phyloP scores from a whole-genome alignment of 1,139 yeast species.

The Saccharomycopsis hybrid region DNA sequence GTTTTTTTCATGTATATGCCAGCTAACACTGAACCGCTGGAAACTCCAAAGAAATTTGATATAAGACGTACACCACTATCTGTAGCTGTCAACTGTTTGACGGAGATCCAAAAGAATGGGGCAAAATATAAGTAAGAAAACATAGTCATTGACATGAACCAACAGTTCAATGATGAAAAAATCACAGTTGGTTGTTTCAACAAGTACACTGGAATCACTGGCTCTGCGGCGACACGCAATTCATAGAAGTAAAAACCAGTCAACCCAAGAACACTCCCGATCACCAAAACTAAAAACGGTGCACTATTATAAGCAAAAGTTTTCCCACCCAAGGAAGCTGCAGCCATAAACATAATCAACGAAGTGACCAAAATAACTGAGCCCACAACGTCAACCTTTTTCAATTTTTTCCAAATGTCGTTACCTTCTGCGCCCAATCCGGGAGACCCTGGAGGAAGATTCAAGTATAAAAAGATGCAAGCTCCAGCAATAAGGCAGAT shows the following conservation, averaged over 20 bases:
- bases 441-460: conserved; percentile 36
- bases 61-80: conserved; percentile 56
- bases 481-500: conserved; percentile 46
- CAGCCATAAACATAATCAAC: conserved; percentile 48
- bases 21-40: conserved; percentile 61
- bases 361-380: conserved; percentile 52
- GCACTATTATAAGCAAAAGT: conserved; percentile 37
- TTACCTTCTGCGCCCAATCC: conserved; percentile 26
- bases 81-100: conserved; percentile 47
- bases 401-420: conserved; percentile 37
- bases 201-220: conserved; percentile 58
- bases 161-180: conserved; percentile 60
- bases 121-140: conserved; percentile 53
- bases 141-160: conserved; percentile 54
- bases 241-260: conserved; percentile 45
- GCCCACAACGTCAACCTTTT: conserved; percentile 69
- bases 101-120: conserved; percentile 60
- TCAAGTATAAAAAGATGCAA: conserved; percentile 31
- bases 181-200: conserved; percentile 52
- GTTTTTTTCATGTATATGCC: conserved; percentile 65
- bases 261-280: conserved; percentile 27
- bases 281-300: conserved; percentile 38
- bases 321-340: conserved; percentile 61
- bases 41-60: conserved; percentile 62
- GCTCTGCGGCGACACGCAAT: conserved; percentile 49